Conservation (phyloP, 148 eudicot species). For the Talinum fruticosum region DNA sequence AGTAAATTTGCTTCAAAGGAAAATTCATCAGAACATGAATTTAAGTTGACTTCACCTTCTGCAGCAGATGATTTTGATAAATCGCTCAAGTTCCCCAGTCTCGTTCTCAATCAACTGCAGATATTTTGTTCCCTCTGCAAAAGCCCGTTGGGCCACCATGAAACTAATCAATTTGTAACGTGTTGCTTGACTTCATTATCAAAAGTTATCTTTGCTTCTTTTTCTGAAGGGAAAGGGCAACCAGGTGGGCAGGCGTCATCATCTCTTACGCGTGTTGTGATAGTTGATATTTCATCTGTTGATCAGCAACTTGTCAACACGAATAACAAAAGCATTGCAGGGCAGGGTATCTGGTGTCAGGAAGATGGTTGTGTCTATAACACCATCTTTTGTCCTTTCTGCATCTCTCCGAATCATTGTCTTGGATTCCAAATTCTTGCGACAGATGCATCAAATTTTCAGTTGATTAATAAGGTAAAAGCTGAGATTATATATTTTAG, state of each 20-base stretch:
- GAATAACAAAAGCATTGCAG: slow-evolving; percentile 34
- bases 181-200: slow-evolving; percentile 46
- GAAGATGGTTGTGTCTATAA: slow-evolving; percentile 89
- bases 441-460: slow-evolving; percentile 60
- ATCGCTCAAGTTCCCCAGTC: slow-evolving; percentile 23
- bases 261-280: slow-evolving; percentile 37
- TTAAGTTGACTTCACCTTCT: slow-evolving; percentile 21
- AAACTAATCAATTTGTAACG: slow-evolving; percentile 41
- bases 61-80: slow-evolving; percentile 15
- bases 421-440: slow-evolving; percentile 79
- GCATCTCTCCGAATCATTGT: slow-evolving; percentile 45
- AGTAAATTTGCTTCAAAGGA: slow-evolving; percentile 19
- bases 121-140: slow-evolving; percentile 66
- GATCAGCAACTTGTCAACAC: slow-evolving; percentile 42
- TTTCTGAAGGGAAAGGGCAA: slow-evolving; percentile 31
- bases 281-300: slow-evolving; percentile 50
- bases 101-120: slow-evolving; percentile 36
- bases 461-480: slow-evolving; percentile 63
- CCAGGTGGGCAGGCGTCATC: slow-evolving; percentile 22
- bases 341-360: slow-evolving; percentile 77
- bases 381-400: slow-evolving; percentile 64
- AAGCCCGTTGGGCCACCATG: slow-evolving; percentile 60
- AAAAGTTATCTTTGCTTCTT: slow-evolving; percentile 50
- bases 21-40: slow-evolving; percentile 26
- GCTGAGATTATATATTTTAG: slow-evolving; percentile 6